phyloP scores from a whole-genome alignment of 2,329 filamentous ascomycete genomes.

The Trichophyton mentagrophytes region DNA sequence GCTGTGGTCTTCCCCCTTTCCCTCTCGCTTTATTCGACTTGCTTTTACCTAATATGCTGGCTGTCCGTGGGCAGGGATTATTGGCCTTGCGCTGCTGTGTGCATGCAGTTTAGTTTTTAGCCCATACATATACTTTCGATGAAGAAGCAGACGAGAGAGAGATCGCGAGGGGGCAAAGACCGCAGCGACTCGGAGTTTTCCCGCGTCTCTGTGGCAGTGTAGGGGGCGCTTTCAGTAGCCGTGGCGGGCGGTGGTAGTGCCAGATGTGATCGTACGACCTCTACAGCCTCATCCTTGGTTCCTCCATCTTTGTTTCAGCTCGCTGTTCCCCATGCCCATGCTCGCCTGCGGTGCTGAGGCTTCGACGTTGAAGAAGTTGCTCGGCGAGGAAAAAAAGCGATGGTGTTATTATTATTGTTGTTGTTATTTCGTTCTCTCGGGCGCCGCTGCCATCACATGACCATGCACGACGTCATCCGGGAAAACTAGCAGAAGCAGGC shows the following conservation, averaged over 20 bases:
- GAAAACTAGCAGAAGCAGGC: no score
- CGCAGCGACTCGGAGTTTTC: neutral
- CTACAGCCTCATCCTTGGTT: neutral
- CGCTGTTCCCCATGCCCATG: neutral
- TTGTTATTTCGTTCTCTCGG: neutral
- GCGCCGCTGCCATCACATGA: neutral
- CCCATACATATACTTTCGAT: neutral
- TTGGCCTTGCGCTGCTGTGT: neutral
- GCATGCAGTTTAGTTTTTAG: neutral
- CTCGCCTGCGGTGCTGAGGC: no score
- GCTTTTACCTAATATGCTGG: constrained; percentile 2
- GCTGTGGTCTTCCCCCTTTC: neutral
- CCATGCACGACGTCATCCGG: neutral
- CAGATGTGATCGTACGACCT: neutral
- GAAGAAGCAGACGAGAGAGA: neutral
- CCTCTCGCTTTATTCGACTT: neutral
- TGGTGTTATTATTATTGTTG: neutral
- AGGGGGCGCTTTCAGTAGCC: no score
- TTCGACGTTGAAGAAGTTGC: no score
- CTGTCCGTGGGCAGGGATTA: neutral
- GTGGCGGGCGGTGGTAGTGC: neutral
- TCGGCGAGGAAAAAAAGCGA: no score
- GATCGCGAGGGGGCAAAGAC: neutral
- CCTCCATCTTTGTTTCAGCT: neutral
- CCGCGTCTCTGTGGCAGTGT: neutral